Base-by-base conservation (phyloP, 2,329 filamentous ascomycete species). In the Fusarium sp. region DNA sequence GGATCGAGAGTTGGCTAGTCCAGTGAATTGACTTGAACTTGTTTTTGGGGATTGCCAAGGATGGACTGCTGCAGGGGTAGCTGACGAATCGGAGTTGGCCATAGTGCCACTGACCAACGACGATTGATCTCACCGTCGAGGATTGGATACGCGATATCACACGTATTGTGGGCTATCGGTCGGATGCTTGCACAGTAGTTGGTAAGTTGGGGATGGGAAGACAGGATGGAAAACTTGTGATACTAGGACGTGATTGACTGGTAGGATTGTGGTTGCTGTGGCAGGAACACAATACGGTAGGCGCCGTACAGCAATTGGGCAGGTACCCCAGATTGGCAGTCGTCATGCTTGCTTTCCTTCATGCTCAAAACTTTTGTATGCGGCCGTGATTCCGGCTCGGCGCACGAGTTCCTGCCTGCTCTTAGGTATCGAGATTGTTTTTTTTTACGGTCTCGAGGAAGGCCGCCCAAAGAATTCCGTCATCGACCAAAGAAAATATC, bases 381-480 rank as follows among this genome's bases (percentile, higher is more conserved):
- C 56, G 68, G 64, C 68, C 68, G 68, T 66, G 49, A 69, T 59
- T 51, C 68, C 68, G 68, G 64, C 68, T 71, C 55, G 68, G 68
- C 68, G 46, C 42, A 69, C 43, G 56, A 54, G 28, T 46, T 42
- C 30, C 44, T 66, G 50, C 39, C 54, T 69, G 19, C 41, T 49
- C 51, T 61, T 39, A 34, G 18, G 23, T 30, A 28, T 55, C 45
- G 23, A 63, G 11, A 41, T 28, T 30, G 19, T 9, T 30, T 49
- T 53, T 49, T 53, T 42, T 23, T 61, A 51, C 30, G 14, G 26
- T 50, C 21, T 60, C 18, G 23, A 41, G 19, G 13, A 31, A 52
- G 18, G 30, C 16, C 31, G 14, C 30, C 4, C 23, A 46, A 30
- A 26, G 43, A 39, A 19, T 37, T 59, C 45, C 67, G 67, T 69